phyloP scores from a whole-genome alignment of 2,329 filamentous ascomycete species.

The Fusarium sp. region DNA sequence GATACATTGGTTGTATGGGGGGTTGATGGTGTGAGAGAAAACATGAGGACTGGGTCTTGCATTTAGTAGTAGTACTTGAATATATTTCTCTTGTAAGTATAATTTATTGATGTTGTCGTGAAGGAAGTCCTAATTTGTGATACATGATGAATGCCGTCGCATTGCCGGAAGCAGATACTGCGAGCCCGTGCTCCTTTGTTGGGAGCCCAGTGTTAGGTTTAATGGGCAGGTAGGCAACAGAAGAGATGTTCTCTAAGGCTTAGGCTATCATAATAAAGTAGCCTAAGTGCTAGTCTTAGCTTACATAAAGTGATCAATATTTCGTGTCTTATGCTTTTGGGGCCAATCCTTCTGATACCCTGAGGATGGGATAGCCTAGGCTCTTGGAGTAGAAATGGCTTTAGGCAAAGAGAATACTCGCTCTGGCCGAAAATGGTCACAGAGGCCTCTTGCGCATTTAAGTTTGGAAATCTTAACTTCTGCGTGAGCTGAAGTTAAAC shows the following conservation, averaged over 20 bases:
- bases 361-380: not conserved
- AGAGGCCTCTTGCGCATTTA: not conserved
- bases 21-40: not conserved
- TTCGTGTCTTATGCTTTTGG: no score
- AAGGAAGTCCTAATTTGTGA: rapidly evolving
- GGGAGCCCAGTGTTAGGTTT: no score
- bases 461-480: not conserved
- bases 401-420: not conserved
- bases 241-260: no score
- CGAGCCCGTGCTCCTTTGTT: rapidly evolving
- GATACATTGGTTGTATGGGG: not conserved
- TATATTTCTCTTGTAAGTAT: not conserved
- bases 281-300: no score
- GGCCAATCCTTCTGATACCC: no score
- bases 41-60: not conserved
- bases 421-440: not conserved
- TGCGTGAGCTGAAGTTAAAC: not conserved
- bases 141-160: no score
- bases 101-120: rapidly evolving
- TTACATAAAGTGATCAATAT: no score
- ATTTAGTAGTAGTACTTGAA: not conserved
- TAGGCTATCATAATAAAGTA: no score
- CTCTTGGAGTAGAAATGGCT: not conserved
- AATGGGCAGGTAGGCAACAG: no score
- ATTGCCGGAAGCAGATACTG: rapidly evolving